Evolutionary conservation across 2,329 filamentous ascomycete genomes (phyloP).

Genomic region (Diaporthe longicolla): DNA sequence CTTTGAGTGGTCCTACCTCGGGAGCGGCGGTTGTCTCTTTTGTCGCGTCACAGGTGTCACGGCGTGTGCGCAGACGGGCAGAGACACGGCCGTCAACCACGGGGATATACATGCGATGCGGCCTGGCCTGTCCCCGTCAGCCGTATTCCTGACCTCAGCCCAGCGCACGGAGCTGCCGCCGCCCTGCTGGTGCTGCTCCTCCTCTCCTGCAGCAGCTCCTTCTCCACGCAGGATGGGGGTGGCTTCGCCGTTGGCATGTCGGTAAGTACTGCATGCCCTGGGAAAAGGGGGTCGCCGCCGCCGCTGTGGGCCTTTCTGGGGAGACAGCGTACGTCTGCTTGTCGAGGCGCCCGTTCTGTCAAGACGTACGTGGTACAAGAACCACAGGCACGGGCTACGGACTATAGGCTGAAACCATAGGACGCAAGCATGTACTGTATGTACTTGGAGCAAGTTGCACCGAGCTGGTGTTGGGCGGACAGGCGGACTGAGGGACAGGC

Average conservation of each 20-base stretch:
- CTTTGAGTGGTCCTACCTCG: slow-evolving; percentile 28
- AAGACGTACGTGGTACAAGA: neutral
- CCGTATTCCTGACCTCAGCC: slow-evolving; percentile 15
- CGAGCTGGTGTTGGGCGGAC: neutral
- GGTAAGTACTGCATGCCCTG: neutral
- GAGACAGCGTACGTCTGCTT: neutral
- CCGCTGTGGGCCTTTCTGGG: neutral
- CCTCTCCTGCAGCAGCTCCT: neutral
- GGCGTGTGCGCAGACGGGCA: neutral
- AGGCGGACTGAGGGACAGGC: neutral
- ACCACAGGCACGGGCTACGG: neutral
- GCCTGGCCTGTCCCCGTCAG: slow-evolving; percentile 29
- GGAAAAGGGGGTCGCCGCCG: slow-evolving; percentile 7
- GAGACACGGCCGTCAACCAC: slow-evolving; percentile 12
- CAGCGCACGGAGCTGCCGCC: slow-evolving; percentile 8
- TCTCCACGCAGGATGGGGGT: slow-evolving; percentile 19
- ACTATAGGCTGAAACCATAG: slow-evolving; percentile 14
- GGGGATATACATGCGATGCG: slow-evolving; percentile 7
- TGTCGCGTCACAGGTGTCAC: slow-evolving; percentile 25
- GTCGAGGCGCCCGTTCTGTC: slow-evolving; percentile 4
- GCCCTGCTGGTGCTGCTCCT: neutral
- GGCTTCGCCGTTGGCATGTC: slow-evolving; percentile 15
- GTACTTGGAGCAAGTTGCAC: slow-evolving; percentile 5
- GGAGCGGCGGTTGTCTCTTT: slow-evolving; percentile 20
- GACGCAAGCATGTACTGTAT: slow-evolving; percentile 6